These are phyloP conservation scores for Reutealis trisperma DNA, from an alignment of 345 rosid species.

Conservation along the genomic window DNA sequence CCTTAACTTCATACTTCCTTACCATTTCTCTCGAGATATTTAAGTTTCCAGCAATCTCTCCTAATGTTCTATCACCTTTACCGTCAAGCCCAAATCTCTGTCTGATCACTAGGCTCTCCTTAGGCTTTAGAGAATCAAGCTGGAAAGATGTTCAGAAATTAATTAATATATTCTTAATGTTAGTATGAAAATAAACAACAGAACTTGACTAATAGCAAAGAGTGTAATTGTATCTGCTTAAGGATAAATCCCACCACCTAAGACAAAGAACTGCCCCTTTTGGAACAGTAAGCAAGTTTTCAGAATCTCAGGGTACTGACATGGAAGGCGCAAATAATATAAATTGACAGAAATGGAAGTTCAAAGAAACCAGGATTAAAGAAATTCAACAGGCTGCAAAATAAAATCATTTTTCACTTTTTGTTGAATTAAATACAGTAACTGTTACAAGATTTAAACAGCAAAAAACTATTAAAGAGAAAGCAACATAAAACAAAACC, in stretches of 20 bases:
- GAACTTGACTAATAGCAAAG: too few species aligned
- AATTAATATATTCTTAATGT: not conserved
- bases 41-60: slow-evolving; percentile 91
- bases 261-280: not conserved
- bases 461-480: not conserved
- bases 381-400: too few species aligned
- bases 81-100: slow-evolving; percentile 95
- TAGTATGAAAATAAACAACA: not conserved
- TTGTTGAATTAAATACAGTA: not conserved
- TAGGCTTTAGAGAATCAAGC: slow-evolving; percentile 91
- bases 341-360: too few species aligned
- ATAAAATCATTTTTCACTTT: not conserved
- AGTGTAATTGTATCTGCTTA: too few species aligned
- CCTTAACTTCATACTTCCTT: slow-evolving; percentile 93
- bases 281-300: not conserved
- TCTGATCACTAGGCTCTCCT: slow-evolving; percentile 91
- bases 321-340: too few species aligned
- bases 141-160: slow-evolving; percentile 27
- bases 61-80: slow-evolving; percentile 86
- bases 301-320: not conserved
- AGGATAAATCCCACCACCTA: not conserved
- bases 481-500: not conserved
- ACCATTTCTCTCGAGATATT: slow-evolving; percentile 98
- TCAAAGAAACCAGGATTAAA: too few species aligned
- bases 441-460: not conserved